Percentiles rank a stretch among this genome's conserved stretches.
phyloP scores from a whole-genome alignment of 805 yeast genomes.

The Candida insectorum region DNA sequence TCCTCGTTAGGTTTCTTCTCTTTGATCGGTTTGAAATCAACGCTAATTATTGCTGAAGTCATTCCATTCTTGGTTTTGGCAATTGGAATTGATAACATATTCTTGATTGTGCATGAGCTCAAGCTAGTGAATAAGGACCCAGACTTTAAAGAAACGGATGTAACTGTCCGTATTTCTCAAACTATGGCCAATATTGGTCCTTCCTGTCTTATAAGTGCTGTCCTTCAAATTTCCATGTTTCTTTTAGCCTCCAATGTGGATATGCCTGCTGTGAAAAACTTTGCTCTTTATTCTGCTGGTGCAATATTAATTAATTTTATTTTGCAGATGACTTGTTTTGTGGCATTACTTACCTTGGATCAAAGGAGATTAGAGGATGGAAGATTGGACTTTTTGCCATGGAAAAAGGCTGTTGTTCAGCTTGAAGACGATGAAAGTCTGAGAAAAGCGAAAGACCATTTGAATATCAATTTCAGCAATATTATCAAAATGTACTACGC shows the following conservation, averaged over 20 bases:
- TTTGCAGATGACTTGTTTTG: slow-evolving; percentile 78
- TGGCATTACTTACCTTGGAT: slow-evolving; percentile 67
- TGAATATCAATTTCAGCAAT: slow-evolving; percentile 24
- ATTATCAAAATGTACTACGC: slow-evolving; percentile 52
- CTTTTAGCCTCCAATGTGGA: slow-evolving; percentile 72
- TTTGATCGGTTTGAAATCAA: slow-evolving; percentile 73
- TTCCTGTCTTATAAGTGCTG: slow-evolving; percentile 72
- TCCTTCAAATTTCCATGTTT: slow-evolving; percentile 78
- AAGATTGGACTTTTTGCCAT: slow-evolving; percentile 62
- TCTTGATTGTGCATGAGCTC: slow-evolving; percentile 78
- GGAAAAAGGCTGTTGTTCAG: slow-evolving; percentile 31
- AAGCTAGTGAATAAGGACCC: slow-evolving; percentile 47
- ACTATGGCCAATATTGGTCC: slow-evolving; percentile 82
- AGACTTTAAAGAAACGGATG: slow-evolving; percentile 24
- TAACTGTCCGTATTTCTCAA: slow-evolving; percentile 55
- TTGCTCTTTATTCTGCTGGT: slow-evolving; percentile 87
- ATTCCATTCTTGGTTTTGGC: slow-evolving; percentile 92
- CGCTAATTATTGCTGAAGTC: slow-evolving; percentile 92
- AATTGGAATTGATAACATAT: slow-evolving; percentile 94
- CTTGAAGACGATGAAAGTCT: slow-evolving; percentile 3
- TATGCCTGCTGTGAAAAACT: slow-evolving; percentile 96
- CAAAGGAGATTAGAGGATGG: slow-evolving; percentile 57
- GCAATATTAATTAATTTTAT: slow-evolving; percentile 75
- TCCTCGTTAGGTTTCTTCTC: slow-evolving; percentile 84
- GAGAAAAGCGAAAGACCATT: slow-evolving; percentile 2